Evolutionary conservation across 1,284 basidiomycete species (phyloP), one percentile per base, ranked within the genome.

Genomic region (Exobasidium cylindrosporum): DNA sequence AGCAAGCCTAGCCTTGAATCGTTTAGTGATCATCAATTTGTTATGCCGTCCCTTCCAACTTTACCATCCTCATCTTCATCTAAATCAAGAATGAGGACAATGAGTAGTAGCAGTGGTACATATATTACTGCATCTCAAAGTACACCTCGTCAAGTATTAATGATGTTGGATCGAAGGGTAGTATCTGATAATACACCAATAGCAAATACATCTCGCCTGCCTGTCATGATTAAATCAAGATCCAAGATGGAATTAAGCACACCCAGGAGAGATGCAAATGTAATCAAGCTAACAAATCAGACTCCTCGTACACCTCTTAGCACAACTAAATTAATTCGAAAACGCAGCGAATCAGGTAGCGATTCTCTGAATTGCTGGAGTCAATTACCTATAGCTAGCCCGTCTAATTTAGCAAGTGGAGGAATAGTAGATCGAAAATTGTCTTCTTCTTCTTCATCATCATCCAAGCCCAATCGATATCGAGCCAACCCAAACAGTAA

Each of bases 401-500:
- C n/a, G n/a, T n/a, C n/a, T n/a, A n/a, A n/a, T n/a, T n/a, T n/a
- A n/a, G n/a, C n/a, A n/a, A n/a, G n/a, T n/a, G n/a, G n/a, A n/a
- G n/a, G n/a, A n/a, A n/a, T n/a, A n/a, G n/a, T n/a, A n/a, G n/a
- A n/a, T n/a, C n/a, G n/a, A n/a, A n/a, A n/a, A n/a, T n/a, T n/a
- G n/a, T 55, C 53, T 10, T n/a, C 35, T 40, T 40, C 35, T 7
- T 40, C 35, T 40, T 40, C 35, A 10, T 40, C 57, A 10, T 11
- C 11, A 4, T 3, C 4, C 10, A 43, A 44, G 5, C 59, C 65
- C 3, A 67, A 68, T 35, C 83, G 85, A 6, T 97, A 96, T 71
- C 82, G 91, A 49, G 85, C 93, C 1, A 87, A 95, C 79, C 89
- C 90, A 11, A 88, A 89, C 80, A 92, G 87, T 81, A 90, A 89